A percentile compares a stretch with the other conserved stretches of the same genome.
Conservation (phyloP, 495 filamentous ascomycete genomes). For the Darksidea phi region DNA sequence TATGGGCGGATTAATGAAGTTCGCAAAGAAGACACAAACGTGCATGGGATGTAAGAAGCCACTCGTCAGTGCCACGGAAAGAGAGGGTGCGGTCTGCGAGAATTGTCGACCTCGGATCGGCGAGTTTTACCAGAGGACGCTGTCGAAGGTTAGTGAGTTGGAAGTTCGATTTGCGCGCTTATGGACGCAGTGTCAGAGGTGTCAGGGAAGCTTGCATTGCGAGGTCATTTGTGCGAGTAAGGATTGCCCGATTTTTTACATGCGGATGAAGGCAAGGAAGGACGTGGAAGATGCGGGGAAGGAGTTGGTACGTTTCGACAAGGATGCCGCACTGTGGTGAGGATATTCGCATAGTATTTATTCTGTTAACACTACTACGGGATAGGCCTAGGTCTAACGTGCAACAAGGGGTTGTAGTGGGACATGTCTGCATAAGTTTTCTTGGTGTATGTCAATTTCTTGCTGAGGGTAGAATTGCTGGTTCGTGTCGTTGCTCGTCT, state of each 20-base stretch:
- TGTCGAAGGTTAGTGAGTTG: slow-evolving; percentile 82
- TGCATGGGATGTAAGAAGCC: slow-evolving; percentile 99
- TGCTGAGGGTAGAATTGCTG: no score
- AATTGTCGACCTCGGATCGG: slow-evolving; percentile 81
- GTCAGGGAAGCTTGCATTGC: slow-evolving; percentile 94
- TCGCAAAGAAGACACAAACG: slow-evolving; percentile 92
- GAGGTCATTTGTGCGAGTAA: slow-evolving; percentile 96
- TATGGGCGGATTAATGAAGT: slow-evolving; percentile 95
- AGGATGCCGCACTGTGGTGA: slow-evolving; percentile 65
- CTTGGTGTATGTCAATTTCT: no score
- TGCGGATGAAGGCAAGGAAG: slow-evolving; percentile 99
- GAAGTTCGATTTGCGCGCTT: slow-evolving; percentile 89
- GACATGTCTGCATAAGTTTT: no score
- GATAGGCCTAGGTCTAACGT: no score
- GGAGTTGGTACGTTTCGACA: slow-evolving; percentile 87
- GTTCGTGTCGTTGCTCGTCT: no score
- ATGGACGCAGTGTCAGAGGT: slow-evolving; percentile 98
- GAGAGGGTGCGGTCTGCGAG: slow-evolving; percentile 80
- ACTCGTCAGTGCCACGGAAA: slow-evolving; percentile 72
- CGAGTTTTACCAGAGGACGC: slow-evolving; percentile 88
- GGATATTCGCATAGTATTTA: not conserved
- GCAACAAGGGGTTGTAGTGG: no score
- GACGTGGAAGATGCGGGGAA: slow-evolving; percentile 93
- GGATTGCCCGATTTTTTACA: slow-evolving; percentile 99
- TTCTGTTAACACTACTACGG: no score